phyloP scores from a whole-genome alignment of 2,329 filamentous ascomycete genomes.

The Fusarium sacchari region DNA sequence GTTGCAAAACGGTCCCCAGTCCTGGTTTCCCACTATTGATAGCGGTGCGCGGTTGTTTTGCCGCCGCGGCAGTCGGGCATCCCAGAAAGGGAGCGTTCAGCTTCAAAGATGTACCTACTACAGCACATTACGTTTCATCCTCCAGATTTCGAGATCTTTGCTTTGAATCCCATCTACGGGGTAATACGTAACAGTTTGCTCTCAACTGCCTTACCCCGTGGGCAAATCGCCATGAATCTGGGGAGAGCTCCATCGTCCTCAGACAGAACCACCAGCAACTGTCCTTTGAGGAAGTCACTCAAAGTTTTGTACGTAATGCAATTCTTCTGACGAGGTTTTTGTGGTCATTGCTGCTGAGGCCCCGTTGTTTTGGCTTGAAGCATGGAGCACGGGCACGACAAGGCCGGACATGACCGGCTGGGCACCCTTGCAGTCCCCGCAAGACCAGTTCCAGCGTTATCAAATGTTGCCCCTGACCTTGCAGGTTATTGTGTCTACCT shows the following conservation, averaged over 20 bases:
- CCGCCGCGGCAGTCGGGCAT: slow-evolving; percentile 31
- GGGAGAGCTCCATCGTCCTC: slow-evolving; percentile 39
- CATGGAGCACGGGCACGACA: slow-evolving; percentile 9
- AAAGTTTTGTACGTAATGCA: slow-evolving; percentile 41
- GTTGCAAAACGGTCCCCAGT: neutral
- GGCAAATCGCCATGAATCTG: slow-evolving; percentile 37
- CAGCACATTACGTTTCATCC: neutral
- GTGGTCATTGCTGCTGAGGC: slow-evolving; percentile 21
- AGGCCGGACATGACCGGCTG: slow-evolving; percentile 40
- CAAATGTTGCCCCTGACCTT: slow-evolving; percentile 24
- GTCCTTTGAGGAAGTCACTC: slow-evolving; percentile 25
- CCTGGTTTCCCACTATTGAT: slow-evolving; percentile 6
- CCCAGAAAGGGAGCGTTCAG: slow-evolving; percentile 7
- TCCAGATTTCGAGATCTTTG: slow-evolving; percentile 16
- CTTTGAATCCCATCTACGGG: slow-evolving; percentile 34
- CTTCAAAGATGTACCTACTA: neutral
- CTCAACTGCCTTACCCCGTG: slow-evolving; percentile 38
- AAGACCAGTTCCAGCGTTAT: slow-evolving; percentile 19
- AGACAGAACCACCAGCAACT: slow-evolving; percentile 11
- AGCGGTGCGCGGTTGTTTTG: slow-evolving; percentile 24
- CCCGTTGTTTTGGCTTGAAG: slow-evolving; percentile 29
- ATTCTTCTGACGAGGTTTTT: slow-evolving; percentile 19
- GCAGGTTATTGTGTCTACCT: neutral
- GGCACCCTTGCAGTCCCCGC: slow-evolving; percentile 32
- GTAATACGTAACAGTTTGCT: slow-evolving; percentile 42